Base-by-base conservation (phyloP, 2,329 filamentous ascomycete species). In the Thielaviopsis ethacetica region DNA sequence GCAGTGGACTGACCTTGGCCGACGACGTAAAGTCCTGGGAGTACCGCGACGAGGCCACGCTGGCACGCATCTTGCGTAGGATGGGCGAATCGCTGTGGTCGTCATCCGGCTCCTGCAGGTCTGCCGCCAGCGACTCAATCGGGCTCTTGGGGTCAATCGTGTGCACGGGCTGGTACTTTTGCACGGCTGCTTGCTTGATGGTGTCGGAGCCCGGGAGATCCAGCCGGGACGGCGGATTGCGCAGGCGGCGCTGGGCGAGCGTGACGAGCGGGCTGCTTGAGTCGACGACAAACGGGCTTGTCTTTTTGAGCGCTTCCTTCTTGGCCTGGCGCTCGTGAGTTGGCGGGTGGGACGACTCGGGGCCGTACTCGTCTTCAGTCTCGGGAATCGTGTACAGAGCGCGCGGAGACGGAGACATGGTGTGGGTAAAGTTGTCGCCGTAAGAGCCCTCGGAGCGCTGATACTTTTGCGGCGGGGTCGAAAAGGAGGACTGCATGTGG, bases 1-100 rank as follows among this genome's bases (percentile, higher is more conserved):
- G 65, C 5, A 68, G 65, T 5, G 67, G 67, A 60, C 65, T 68
- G 60, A 69, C 59, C 53, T 58, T 57, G 58, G 22, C 50, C 62
- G 62, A 47, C 62, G 62, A 47, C 54, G 24, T 38, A 2, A 65
- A 63, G 17, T 70, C 67, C 47, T 66, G 65, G 0, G 69, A 71
- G 54, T 71, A 71, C 34, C 65, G 56, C 10, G 69, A 71, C 7
- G 68, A 57, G 12, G 19, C n/a, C 3, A 49, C 19, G 2, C 26
- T 53, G 24, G 38, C 56, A 26, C 13, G 17, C 47, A 19, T 27
- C 17, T 34, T 12, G 26, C 26, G 47, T 49, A 26, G 21, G 24
- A 30, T 17, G 2, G 41, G 30, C 5, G 19, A 34, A 12, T 55
- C 26, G 27, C 34, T 47, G 5, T 34, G 30, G 30, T 55, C 34